Base-by-base conservation (phyloP, 306 rosid species). In the Morella rubra region DNA sequence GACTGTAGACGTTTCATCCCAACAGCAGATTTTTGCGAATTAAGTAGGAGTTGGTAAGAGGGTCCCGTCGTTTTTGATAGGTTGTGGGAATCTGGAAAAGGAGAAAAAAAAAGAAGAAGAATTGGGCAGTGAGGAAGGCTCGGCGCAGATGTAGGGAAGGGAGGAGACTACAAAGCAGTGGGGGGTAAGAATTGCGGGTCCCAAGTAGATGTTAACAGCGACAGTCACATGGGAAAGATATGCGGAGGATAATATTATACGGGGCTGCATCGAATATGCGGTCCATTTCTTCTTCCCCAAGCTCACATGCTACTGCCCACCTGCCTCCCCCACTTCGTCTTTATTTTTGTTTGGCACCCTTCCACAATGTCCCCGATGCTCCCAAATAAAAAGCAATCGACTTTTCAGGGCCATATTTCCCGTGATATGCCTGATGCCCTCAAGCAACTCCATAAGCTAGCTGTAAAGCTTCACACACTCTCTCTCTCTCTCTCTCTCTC, bases 391-490 rank as follows among this genome's bases (percentile, higher is more conserved):
- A 78, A 74, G 75, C 60, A 41, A 8, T 3, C n/a, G 13, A 70
- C 77, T 46, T 82, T 82, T 65, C 49, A 18, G 22, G 69, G 46
- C 52, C 67, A 18, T 51, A 68, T 73, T 78, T 75, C 56, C 77
- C 81, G 74, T 80, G 82, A 71, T 19, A 61, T 22, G 1, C 55
- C 41, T 24, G 27, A 24, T 24, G 44, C 49, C 46, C 19, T 51
- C 83, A 80, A 80, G 81, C 82, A 45, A 45, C 73, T 46, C 18
- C 59, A 74, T 32, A 20, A 65, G 32, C 59, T 71, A 75, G 89
- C 89, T 83, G 87, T 80, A 86, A 83, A 86, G 84, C 85, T 60
- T 65, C 18, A 5, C 73, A 22, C 19, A n/a, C n/a, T n/a, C 46
- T 47, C 82, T 14, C 72, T 41, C 44, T 18, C 44, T 42, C 42